Evolutionary conservation across 2,329 filamentous ascomycete species (phyloP).

Genomic region (Magnaporthiopsis rhizophila): DNA sequence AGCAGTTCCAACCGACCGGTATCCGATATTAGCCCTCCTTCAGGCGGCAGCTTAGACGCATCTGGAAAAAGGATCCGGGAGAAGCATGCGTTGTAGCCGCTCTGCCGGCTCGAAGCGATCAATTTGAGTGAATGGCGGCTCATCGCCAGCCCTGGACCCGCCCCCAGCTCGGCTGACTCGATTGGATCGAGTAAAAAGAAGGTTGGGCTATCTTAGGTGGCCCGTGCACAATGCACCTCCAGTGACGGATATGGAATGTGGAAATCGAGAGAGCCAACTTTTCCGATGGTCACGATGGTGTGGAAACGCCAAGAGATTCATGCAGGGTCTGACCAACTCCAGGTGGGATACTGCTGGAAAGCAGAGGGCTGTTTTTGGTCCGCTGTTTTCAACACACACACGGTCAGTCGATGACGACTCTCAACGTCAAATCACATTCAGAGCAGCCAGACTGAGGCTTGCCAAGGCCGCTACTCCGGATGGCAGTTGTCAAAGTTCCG

Average conservation of each 20-base stretch:
- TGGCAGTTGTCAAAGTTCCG: background rate
- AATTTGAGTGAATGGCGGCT: too few relatives aligned
- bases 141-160: background rate
- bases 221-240: background rate
- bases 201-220: background rate
- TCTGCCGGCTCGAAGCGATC: too few relatives aligned
- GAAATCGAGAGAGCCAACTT: background rate
- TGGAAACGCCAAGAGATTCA: background rate
- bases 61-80: background rate
- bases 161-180: conserved; percentile 26
- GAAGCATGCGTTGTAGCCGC: too few relatives aligned
- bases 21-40: background rate
- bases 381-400: background rate
- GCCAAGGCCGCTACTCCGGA: background rate
- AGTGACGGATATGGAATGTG: background rate
- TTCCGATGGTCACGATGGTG: background rate
- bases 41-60: too few relatives aligned
- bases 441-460: background rate
- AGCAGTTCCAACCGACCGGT: background rate
- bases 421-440: background rate
- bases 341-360: too few relatives aligned
- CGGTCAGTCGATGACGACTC: background rate
- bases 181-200: conserved; percentile 35
- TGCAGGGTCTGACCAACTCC: background rate
- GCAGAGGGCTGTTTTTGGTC: too few relatives aligned